Percentiles rank a stretch among this genome's conserved stretches.
These are phyloP conservation scores for Trichophyton simii DNA, from an alignment of 2,329 filamentous ascomycete genomes.

Conservation along the genomic window DNA sequence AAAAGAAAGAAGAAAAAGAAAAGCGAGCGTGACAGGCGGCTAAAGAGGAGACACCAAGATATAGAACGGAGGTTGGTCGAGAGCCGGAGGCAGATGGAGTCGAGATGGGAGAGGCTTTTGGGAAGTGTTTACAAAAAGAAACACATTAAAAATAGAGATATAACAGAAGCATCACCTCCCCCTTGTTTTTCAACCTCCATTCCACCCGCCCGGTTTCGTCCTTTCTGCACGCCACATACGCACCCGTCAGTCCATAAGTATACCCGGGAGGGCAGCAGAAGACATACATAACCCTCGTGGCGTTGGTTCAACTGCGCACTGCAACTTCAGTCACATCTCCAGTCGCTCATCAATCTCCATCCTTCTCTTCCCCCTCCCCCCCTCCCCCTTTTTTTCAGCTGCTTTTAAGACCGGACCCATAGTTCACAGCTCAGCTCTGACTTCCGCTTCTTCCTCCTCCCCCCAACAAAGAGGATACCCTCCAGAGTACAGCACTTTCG, in stretches of 20 bases:
- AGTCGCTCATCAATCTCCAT: not conserved
- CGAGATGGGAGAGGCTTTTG: too few relatives aligned
- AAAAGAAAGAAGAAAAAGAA: not conserved
- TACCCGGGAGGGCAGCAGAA: not conserved
- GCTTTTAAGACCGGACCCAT: not conserved
- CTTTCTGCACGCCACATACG: not conserved
- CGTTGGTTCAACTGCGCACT: not conserved
- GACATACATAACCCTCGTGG: slow-evolving; percentile 2
- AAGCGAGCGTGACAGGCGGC: slow-evolving; percentile 1
- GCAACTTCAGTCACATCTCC: not conserved
- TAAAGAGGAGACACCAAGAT: slow-evolving; percentile 2
- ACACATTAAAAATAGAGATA: slow-evolving; percentile 1
- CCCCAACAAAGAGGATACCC: not conserved
- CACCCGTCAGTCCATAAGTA: not conserved
- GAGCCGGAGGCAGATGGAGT: not conserved
- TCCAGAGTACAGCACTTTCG: not conserved
- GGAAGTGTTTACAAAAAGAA: not conserved
- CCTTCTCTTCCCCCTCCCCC: not conserved
- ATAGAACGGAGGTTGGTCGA: not conserved
- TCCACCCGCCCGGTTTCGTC: not conserved
- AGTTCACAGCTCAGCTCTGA: not conserved
- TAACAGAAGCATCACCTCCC: not conserved
- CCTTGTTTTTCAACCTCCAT: not conserved
- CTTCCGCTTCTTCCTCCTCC: not conserved
- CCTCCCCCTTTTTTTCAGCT: not conserved